phyloP scores from a whole-genome alignment of 176 grass and related monocot species.

The Avena atlantica region DNA sequence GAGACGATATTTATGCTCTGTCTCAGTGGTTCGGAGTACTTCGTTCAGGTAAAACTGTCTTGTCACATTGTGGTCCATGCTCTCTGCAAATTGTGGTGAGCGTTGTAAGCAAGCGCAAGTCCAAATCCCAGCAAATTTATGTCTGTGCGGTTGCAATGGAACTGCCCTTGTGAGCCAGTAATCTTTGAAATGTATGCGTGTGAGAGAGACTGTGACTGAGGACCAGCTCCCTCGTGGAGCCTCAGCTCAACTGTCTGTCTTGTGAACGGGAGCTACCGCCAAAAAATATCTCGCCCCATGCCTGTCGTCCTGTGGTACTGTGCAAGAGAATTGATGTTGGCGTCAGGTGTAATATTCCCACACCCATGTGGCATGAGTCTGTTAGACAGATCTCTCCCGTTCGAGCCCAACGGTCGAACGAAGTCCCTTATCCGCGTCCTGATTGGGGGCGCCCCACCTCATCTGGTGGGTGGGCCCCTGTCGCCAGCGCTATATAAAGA shows the following conservation, averaged over 20 bases:
- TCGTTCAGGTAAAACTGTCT: neutral
- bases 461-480: too few species aligned
- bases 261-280: neutral
- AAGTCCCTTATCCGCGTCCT: too few species aligned
- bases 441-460: too few species aligned
- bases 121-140: neutral
- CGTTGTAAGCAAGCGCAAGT: neutral
- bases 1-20: neutral
- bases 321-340: neutral
- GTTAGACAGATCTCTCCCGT: too few species aligned
- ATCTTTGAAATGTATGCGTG: neutral
- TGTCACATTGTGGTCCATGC: neutral
- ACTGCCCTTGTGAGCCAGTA: neutral
- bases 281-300: neutral
- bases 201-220: neutral
- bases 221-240: neutral
- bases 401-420: too few species aligned
- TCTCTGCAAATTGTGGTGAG: slow-evolving; percentile 12
- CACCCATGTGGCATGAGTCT: neutral
- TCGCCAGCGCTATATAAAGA: too few species aligned
- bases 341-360: neutral
- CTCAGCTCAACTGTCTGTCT: neutral
- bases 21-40: neutral
- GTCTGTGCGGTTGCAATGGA: neutral
- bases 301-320: neutral